Evolutionary conservation across 106 monocot species (phyloP).

Genomic region (Dioscorea zingiberensis): DNA sequence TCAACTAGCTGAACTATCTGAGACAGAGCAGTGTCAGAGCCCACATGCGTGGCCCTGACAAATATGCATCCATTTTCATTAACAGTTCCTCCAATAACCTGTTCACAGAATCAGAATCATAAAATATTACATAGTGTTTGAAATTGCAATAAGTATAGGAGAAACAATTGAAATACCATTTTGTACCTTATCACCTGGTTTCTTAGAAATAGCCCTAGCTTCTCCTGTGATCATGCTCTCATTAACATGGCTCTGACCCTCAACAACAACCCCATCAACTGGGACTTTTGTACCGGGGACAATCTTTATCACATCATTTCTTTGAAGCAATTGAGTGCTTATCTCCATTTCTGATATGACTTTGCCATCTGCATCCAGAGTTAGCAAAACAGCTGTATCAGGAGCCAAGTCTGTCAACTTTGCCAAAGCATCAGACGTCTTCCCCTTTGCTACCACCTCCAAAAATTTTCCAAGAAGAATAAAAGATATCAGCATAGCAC

Average conservation of each 20-base stretch:
- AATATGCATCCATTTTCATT: conserved; percentile 84
- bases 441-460: conserved; percentile 85
- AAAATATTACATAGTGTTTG: conserved; percentile 1
- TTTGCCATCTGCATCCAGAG: conserved; percentile 54
- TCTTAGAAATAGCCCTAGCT: conserved; percentile 60
- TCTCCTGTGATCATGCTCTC: conserved; percentile 99
- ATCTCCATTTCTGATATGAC: conserved; percentile 65
- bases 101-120: conserved; percentile 2
- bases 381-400: conserved; percentile 66
- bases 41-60: conserved; percentile 79
- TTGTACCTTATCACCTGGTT: conserved; percentile 72
- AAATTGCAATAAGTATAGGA: background rate
- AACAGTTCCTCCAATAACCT: conserved; percentile 96
- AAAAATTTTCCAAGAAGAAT: conserved; percentile 89
- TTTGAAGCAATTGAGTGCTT: conserved; percentile 70
- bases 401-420: conserved; percentile 89
- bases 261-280: conserved; percentile 81
- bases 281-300: conserved; percentile 85
- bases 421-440: conserved; percentile 80
- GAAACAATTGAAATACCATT: background rate
- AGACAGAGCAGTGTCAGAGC: conserved; percentile 85
- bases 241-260: conserved; percentile 79
- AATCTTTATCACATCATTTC: conserved; percentile 89
- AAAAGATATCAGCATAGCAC: conserved; percentile 93
- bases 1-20: conserved; percentile 94